Base-by-base conservation (phyloP, 148 eudicot genomes). In the Silene uniflora region DNA sequence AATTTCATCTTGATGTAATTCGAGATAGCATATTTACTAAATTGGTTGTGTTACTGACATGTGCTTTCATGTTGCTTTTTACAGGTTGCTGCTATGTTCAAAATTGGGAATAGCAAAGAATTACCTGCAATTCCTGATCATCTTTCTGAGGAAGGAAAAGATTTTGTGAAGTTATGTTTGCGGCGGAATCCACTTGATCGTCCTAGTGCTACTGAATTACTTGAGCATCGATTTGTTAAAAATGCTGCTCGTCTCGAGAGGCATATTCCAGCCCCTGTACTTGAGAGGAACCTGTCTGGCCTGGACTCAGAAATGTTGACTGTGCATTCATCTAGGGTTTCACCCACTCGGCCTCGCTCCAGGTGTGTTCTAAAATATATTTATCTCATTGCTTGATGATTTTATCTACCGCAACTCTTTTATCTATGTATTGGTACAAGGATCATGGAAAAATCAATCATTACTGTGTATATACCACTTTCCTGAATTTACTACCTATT, bases 41-140 rank as follows among this genome's bases (percentile, higher is more conserved):
- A 17, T 3, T 67, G 52, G 10, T 71, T 54, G 14, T 7, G 16
- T 23, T 4, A 35, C 7, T 35, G 42, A 35, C 42, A 2, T 35
- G 5, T 35, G 47, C 68, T 18, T 72, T 82, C 27, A 78, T 69
- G 54, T 39, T 25, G 54, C 22, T 42, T 16, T 72, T 76, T 59
- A 69, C 73, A 94, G 98, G 96, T 90, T 75, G 96, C 97, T 76
- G 98, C 97, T 52, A 90, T 94, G 91, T 94, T 94, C 80, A 94
- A 94, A 83, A 90, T 94, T 75, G 93, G 96, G 24, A 90, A 91
- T 69, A 90, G 97, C 85, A 94, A 94, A 83, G 98, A 94, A 73
- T 88, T 90, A 67, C 98, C 98, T 32, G 82, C 88, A 49, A 94
- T 94, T 75, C 98, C 98, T 5, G 93, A 88, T 78, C 80, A 88